Conservation (phyloP, 306 rosid species). For the Inga laurina region DNA sequence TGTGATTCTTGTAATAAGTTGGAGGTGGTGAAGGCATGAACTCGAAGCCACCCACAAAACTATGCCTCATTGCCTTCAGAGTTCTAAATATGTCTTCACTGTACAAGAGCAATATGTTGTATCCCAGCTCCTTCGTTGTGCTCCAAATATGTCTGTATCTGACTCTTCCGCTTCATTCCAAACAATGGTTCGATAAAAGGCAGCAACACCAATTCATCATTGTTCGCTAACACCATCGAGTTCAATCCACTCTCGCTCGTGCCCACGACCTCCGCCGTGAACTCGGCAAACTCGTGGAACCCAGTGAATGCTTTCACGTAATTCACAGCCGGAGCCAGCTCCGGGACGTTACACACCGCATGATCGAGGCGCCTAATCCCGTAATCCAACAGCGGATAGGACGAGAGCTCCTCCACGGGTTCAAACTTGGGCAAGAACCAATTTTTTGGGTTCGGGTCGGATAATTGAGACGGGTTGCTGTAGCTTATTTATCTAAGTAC, state of each 20-base stretch:
- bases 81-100: slow-evolving; percentile 72
- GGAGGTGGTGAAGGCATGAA: slow-evolving; percentile 96
- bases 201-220: slow-evolving; percentile 64
- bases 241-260: slow-evolving; percentile 87
- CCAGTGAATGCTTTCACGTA: slow-evolving; percentile 69
- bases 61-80: slow-evolving; percentile 74
- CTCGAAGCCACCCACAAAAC: slow-evolving; percentile 73
- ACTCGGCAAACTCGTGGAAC: slow-evolving; percentile 92
- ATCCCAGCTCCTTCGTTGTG: slow-evolving; percentile 92
- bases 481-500: slow-evolving; percentile 81
- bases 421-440: slow-evolving; percentile 82
- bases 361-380: slow-evolving; percentile 84
- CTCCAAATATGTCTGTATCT: slow-evolving; percentile 84
- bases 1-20: slow-evolving; percentile 68
- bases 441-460: slow-evolving; percentile 40
- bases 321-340: slow-evolving; percentile 44
- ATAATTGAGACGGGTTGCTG: neutral
- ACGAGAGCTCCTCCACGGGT: slow-evolving; percentile 37
- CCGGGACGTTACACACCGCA: slow-evolving; percentile 89
- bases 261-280: slow-evolving; percentile 89
- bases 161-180: slow-evolving; percentile 89
- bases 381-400: too few relatives aligned
- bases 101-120: slow-evolving; percentile 76
- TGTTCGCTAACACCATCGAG: slow-evolving; percentile 70
- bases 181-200: slow-evolving; percentile 84